phyloP scores from a whole-genome alignment of 2,329 filamentous ascomycete species.

The Tolypocladium guangdongense region DNA sequence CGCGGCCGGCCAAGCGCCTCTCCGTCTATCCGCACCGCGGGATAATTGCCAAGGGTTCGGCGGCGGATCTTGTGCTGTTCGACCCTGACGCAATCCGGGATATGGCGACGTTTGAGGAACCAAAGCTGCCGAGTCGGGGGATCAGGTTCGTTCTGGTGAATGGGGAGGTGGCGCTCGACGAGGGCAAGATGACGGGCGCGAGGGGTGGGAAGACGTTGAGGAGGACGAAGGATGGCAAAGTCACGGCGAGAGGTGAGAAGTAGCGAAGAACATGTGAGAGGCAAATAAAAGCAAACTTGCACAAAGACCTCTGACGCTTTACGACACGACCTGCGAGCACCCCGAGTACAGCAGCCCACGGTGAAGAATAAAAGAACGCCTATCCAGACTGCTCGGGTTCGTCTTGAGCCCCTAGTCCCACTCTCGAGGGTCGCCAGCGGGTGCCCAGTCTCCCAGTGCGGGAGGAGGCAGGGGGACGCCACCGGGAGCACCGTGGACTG shows the following conservation, averaged over 20 bases:
- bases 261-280: background rate
- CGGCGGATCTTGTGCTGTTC: conserved; percentile 12
- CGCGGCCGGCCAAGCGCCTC: conserved; percentile 12
- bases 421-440: no score
- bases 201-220: conserved; percentile 9
- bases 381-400: no score
- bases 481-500: no score
- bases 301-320: background rate
- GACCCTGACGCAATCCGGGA: conserved; percentile 9
- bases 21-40: conserved; percentile 11
- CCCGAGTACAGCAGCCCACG: no score
- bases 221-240: conserved; percentile 7
- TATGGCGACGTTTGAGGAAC: conserved; percentile 12
- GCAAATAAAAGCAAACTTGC: no score
- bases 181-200: conserved; percentile 9
- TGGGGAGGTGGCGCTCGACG: conserved; percentile 10
- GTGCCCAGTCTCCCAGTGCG: no score
- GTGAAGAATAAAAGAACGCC: no score
- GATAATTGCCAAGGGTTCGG: conserved; percentile 10
- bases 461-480: no score
- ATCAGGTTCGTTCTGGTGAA: conserved; percentile 12
- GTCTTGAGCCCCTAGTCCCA: no score
- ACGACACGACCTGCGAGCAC: no score
- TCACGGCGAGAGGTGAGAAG: background rate
- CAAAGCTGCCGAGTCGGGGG: conserved; percentile 9